Base-by-base conservation (phyloP, 1,284 basidiomycete genomes). In the Marasmius sp. region DNA sequence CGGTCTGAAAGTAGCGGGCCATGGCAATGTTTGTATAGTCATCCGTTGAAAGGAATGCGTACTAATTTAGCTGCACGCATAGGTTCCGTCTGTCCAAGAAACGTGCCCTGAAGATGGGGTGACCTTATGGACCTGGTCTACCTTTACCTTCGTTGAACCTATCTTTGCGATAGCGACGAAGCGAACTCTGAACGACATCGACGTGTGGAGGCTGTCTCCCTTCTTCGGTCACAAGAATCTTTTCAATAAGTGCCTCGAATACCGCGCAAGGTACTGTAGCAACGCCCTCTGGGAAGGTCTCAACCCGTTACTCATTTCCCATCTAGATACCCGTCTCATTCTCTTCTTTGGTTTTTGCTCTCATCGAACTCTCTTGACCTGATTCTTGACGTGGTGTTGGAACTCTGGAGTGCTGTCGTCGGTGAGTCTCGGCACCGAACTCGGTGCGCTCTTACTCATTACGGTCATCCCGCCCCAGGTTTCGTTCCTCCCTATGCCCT, bases 101-200 rank as follows among this genome's bases (percentile, higher is more conserved):
- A 81, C 85, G 3, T 81, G 83, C 70, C 87, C 88, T 3, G 92
- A 95, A 72, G 92, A 94, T 70, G 78, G 81, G 60, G 88, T 86
- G 48, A 87, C 81, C n/a, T 76, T 94, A 14, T 90, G 86, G 83
- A 79, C 85, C n/a, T 94, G 92, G 89, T 79, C 85, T 57, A 86
- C 84, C 1, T 94, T 94, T 72, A 82, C 84, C 1, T 95, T 93
- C 77, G 82, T 94, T 51, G 84, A 87, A 67, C 85, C 88, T 0
- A 77, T 94, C 53, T 85, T 94, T 68, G 67, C 75, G 57, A 71
- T 87, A n/a, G 84, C 86, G 0, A 75, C 76, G 57, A 72, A 75
- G 41, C 78, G 84, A 57, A 89, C 88, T 34, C 73, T 93, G 34
- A 78, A 90, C 57, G 85, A 86, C 16, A 72, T 74, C n/a, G 91